A percentile compares a stretch with the other conserved stretches of the same genome.
Conservation (phyloP, 495 filamentous ascomycete species). For the Tetracladium setigerum region DNA sequence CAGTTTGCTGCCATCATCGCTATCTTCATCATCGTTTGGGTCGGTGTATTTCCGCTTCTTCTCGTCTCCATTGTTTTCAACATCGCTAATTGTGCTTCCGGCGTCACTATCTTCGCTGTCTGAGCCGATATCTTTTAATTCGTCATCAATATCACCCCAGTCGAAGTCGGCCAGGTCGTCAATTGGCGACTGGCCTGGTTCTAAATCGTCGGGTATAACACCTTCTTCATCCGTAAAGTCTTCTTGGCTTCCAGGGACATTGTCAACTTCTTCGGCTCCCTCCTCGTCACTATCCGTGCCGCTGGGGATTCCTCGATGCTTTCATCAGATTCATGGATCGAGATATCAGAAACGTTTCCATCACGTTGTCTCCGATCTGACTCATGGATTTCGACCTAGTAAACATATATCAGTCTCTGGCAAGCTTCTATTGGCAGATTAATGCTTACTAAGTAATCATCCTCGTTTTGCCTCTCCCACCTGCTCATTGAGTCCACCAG, state of each 20-base stretch:
- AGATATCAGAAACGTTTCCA: slow-evolving; percentile 8
- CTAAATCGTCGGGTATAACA: slow-evolving; percentile 37
- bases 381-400: slow-evolving; percentile 47
- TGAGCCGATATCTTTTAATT: slow-evolving; percentile 59
- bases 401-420: slow-evolving; percentile 6
- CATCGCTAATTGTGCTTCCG: slow-evolving; percentile 10
- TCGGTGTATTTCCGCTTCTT: slow-evolving; percentile 24
- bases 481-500: slow-evolving; percentile 69
- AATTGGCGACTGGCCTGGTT: slow-evolving; percentile 44
- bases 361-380: slow-evolving; percentile 40
- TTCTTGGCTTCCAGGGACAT: slow-evolving; percentile 38
- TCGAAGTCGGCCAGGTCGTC: slow-evolving; percentile 46
- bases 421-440: not conserved
- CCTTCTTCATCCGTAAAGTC: slow-evolving; percentile 36
- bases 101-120: slow-evolving; percentile 33
- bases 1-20: slow-evolving; percentile 24
- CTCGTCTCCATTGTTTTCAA: slow-evolving; percentile 10
- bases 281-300: slow-evolving; percentile 30
- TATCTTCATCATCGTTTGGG: slow-evolving; percentile 27
- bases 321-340: slow-evolving; percentile 20
- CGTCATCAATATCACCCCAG: slow-evolving; percentile 59
- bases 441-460: slow-evolving; percentile 50
- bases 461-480: slow-evolving; percentile 71
- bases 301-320: slow-evolving; percentile 31
- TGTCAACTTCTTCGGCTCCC: slow-evolving; percentile 38